Base-by-base conservation (phyloP, 352 stramenopile genomes). In the Elongisporangium undulatum region DNA sequence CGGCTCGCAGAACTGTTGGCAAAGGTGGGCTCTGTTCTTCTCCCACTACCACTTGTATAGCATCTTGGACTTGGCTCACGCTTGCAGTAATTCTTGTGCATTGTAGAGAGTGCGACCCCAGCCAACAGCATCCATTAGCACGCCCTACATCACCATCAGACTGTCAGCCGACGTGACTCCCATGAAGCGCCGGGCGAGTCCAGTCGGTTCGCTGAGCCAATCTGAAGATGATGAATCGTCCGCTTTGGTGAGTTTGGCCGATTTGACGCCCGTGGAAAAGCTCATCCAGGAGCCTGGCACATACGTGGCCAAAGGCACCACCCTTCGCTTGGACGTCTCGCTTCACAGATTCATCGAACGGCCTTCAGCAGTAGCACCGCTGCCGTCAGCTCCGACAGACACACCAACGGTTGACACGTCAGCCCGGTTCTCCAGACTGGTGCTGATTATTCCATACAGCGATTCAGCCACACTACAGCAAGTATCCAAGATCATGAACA, bases 391-490 rank as follows among this genome's bases (percentile, higher is more conserved):
- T 29, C 21, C 52, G 53, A 21, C 22, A 26, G 24, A 3, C 10
- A 26, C 4, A 23, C 13, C 22, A 38, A 38, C 48, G 7, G 55
- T 21, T 21, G 56, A 62, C 3, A 50, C 41, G 38, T 15, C 34
- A 8, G n/a, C 63, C 3, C 57, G 68, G 3, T 97, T 96, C 54
- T 77, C 78, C 24, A 69, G 89, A 15, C 78, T 94, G 39, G 83
- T 96, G 7, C 55, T 97, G 54, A 77, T 97, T 8, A 84, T 96
- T 29, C 83, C 86, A 2, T 97, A 96, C 73, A 68, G 66, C 1
- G 29, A 50, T 34, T 48, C n/a, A 10, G 41, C 29, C 13, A 75
- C 72, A 15, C 68, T 97, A 9, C 52, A 64, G 19, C 61, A 81
- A 49, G 51, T 97, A 3, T 67, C 72, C 24, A 64, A 67, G 13